A percentile compares a stretch with the other conserved stretches of the same genome.
These are phyloP conservation scores for Suillus luteus DNA, from an alignment of 768 basidiomycete species.

Conservation along the genomic window DNA sequence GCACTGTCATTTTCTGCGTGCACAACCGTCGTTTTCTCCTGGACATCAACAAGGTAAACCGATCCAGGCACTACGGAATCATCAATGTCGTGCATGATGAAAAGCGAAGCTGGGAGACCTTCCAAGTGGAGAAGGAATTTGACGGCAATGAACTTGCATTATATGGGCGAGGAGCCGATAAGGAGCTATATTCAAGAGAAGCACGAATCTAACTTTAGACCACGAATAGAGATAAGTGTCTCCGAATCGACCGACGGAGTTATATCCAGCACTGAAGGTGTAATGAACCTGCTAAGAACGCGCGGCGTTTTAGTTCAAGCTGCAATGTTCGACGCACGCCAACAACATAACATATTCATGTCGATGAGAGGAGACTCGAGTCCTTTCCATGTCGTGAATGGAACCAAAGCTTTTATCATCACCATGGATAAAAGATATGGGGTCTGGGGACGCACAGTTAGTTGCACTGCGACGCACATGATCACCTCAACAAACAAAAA, in stretches of 20 bases:
- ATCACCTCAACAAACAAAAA: not conserved
- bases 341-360: too few species aligned
- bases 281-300: not conserved
- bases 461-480: not conserved
- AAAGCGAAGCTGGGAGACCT: not conserved
- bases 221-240: not conserved
- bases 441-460: not conserved
- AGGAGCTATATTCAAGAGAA: not conserved
- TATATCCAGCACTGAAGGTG: too few species aligned
- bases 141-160: not conserved
- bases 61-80: constrained; percentile 24
- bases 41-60: constrained; percentile 28
- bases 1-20: constrained; percentile 19
- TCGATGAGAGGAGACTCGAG: not conserved
- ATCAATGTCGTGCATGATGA: constrained; percentile 21
- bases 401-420: not conserved
- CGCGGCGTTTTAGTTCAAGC: not conserved
- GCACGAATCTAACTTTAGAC: constrained; percentile 1
- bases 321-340: not conserved
- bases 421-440: not conserved
- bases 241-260: not conserved
- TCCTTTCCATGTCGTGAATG: not conserved
- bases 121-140: not conserved
- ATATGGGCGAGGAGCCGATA: not conserved
- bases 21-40: constrained; percentile 16